Conservation (phyloP, 805 yeast species). For the Metschnikowia matae region DNA sequence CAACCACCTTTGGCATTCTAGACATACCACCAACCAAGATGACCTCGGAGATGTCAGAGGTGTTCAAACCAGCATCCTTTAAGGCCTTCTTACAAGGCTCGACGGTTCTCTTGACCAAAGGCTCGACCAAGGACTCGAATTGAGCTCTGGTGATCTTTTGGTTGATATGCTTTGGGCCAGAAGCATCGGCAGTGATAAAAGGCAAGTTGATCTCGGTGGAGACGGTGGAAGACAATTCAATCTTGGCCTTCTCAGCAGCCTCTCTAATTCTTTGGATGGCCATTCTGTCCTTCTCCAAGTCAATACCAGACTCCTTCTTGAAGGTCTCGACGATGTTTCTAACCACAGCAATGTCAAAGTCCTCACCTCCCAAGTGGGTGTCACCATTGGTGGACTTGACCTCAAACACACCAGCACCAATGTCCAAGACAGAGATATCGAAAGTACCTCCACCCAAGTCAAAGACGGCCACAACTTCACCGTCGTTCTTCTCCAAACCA, state of each 20-base stretch:
- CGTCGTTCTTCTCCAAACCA: constrained; percentile 83
- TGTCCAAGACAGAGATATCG: constrained; percentile 93
- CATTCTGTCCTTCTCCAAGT: constrained; percentile 37
- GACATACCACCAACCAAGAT: constrained; percentile 90
- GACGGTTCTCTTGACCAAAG: constrained; percentile 66
- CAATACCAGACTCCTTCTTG: constrained; percentile 68
- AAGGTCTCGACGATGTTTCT: constrained; percentile 78
- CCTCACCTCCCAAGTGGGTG: constrained; percentile 92
- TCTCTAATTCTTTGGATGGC: constrained; percentile 73
- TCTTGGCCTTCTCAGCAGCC: constrained; percentile 79
- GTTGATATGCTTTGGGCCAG: constrained; percentile 77
- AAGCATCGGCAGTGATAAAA: constrained; percentile 82
- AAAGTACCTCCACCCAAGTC: constrained; percentile 99
- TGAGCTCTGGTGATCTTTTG: constrained; percentile 63
- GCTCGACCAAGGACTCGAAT: constrained; percentile 62
- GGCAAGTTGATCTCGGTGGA: constrained; percentile 76
- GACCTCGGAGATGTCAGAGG: constrained; percentile 70
- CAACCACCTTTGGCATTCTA: constrained; percentile 84
- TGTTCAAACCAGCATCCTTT: constrained; percentile 69
- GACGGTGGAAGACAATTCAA: constrained; percentile 72
- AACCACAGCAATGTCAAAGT: constrained; percentile 81
- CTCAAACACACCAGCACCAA: constrained; percentile 96
- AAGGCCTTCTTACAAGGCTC: constrained; percentile 78
- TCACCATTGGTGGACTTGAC: constrained; percentile 97
- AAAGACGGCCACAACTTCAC: constrained; percentile 89